Evolutionary conservation across 78 protist genomes (phyloP).

Genomic region (Dictyostelium firmibasis): DNA sequence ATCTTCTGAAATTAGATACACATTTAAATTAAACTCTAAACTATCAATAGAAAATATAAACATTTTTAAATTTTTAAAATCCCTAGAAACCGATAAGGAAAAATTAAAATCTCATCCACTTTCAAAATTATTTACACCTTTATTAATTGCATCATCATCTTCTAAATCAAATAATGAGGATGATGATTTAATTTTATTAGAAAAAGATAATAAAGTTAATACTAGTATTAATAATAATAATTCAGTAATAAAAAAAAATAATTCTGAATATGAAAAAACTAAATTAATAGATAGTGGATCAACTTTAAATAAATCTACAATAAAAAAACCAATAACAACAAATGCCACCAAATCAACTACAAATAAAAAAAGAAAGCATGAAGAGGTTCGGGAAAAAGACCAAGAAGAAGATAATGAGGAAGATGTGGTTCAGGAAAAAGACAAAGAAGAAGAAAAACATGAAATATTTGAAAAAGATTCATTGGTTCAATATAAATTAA

Average conservation of each 20-base stretch:
- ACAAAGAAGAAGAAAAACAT: not conserved
- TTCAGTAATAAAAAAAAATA: no score
- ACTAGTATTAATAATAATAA: no score
- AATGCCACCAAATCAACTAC: not conserved
- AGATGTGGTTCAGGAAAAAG: not conserved
- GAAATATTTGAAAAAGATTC: not conserved
- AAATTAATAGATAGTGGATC: not conserved
- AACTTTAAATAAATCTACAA: not conserved
- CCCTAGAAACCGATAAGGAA: not conserved
- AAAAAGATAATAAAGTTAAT: no score
- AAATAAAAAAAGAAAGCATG: not conserved
- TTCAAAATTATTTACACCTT: conserved; percentile 2
- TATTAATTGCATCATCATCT: not conserved
- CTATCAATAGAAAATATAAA: not conserved
- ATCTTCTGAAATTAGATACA: not conserved
- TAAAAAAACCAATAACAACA: not conserved
- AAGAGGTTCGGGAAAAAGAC: not conserved
- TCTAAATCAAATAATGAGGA: no score
- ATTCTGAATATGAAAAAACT: not conserved
- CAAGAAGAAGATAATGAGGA: not conserved
- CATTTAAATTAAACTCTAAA: not conserved
- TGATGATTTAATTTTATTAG: no score
- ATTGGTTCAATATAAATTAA: not conserved
- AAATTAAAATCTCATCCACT: not conserved
- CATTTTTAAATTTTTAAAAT: not conserved